Percentiles rank a stretch among this genome's conserved stretches.
These are phyloP conservation scores for Xylaria sp. DNA, from an alignment of 2,329 filamentous ascomycete genomes.

Conservation along the genomic window DNA sequence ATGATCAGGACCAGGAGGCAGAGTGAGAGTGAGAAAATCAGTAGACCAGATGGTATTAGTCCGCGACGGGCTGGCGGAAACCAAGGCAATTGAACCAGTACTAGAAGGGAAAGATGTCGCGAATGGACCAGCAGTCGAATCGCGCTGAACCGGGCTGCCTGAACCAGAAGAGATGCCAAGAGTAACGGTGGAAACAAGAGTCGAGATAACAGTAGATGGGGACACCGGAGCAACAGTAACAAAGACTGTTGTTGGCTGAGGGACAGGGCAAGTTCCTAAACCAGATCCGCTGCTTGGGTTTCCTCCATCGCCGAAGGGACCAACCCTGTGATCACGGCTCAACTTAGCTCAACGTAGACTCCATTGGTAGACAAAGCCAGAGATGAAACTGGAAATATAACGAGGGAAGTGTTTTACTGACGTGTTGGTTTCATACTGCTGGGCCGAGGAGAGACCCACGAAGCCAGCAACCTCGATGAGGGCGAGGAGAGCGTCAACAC, in stretches of 20 bases:
- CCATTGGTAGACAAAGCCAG: not conserved
- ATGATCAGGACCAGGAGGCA: slow-evolving; percentile 23
- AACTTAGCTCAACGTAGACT: slow-evolving; percentile 11
- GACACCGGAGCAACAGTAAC: slow-evolving; percentile 40
- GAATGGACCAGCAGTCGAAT: slow-evolving; percentile 16
- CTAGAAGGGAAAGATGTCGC: slow-evolving; percentile 18
- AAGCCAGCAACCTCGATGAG: slow-evolving; percentile 25
- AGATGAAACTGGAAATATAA: not conserved
- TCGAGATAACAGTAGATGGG: slow-evolving; percentile 29
- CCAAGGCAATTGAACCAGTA: slow-evolving; percentile 21
- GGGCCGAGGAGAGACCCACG: slow-evolving; percentile 24
- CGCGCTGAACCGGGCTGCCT: slow-evolving; percentile 16
- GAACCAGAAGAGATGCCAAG: slow-evolving; percentile 21
- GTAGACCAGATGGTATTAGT: slow-evolving; percentile 26
- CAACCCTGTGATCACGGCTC: slow-evolving; percentile 2
- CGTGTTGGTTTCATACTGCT: slow-evolving; percentile 24
- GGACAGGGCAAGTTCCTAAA: slow-evolving; percentile 36
- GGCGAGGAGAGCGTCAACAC: slow-evolving; percentile 27
- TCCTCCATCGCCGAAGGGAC: slow-evolving; percentile 7
- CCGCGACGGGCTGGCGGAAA: slow-evolving; percentile 19
- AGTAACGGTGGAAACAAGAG: slow-evolving; percentile 31
- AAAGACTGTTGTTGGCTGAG: slow-evolving; percentile 42
- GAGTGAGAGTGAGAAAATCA: slow-evolving; percentile 27
- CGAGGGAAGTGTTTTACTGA: slow-evolving; percentile 16
- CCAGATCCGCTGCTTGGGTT: slow-evolving; percentile 15